Evolutionary conservation across 2,329 filamentous ascomycete species (phyloP), one percentile per base, ranked within the genome.

Genomic region (Phaeosphaeriaceae sp.): DNA sequence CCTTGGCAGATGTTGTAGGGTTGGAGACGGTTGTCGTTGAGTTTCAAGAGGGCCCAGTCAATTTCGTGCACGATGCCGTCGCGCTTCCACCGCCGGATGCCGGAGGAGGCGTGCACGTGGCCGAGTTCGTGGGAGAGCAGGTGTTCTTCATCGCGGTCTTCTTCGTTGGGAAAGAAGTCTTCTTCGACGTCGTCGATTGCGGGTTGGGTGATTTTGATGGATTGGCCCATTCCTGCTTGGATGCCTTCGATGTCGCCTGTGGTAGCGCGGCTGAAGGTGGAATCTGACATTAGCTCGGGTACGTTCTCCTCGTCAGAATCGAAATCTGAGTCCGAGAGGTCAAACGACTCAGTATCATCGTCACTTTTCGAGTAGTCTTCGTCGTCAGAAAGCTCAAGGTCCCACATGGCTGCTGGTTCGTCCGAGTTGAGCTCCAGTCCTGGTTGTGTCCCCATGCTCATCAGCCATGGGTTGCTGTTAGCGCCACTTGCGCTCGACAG

Each of bases 31-130:
- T 89, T 85, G 3, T 89, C 83, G 11, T 90, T 82, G 63, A 98
- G 92, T 66, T 91, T 88, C 68, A 98, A 93, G 2, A 98, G 82
- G 0, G 94, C 93, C 94, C 94, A 98, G 77, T 98, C 94, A 47
- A 98, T 93, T 77, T 98, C 94, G 74, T 97, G 94, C 6, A 92
- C 83, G 23, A 96, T 81, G 4, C 90, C 89, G 60, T 90, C 84
- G 59, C 89, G 85, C 52, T 83, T 85, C 73, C 91, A 89, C 28
- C 94, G 88, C 4, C 93, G 88, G 58, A 98, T 91, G 7, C 94
- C 94, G 22, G 93, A 97, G 0, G 93, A 96, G 0, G 94, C 94
- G 70, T 96, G 93, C 3, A 98, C 83, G 69, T 93, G 88, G 2
- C 94, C 94, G 1, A 98, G 83, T 15, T 88, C 87, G 69, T 91